Percentiles rank a stretch among this genome's conserved stretches.
These are phyloP conservation scores for Candida mattraensis DNA, from an alignment of 805 yeast genomes.

Conservation along the genomic window DNA sequence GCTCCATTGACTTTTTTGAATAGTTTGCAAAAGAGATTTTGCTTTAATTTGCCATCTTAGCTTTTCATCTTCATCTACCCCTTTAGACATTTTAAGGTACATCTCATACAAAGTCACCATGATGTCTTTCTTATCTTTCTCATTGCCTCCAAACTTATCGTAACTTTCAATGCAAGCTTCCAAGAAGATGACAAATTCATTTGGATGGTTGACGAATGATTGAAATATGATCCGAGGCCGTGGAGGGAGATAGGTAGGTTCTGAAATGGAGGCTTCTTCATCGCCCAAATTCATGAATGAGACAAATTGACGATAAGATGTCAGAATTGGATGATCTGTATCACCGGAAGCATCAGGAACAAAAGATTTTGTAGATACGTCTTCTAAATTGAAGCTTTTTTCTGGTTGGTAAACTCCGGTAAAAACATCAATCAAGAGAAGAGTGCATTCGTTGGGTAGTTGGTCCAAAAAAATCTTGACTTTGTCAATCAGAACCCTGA, in stretches of 20 bases:
- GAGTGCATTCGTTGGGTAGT: conserved; percentile 79
- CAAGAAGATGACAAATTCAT: conserved; percentile 85
- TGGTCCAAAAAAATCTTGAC: conserved; percentile 64
- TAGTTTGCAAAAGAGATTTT: conserved; percentile 43
- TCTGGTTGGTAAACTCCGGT: conserved; percentile 76
- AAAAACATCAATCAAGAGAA: conserved; percentile 78
- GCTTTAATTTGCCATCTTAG: conserved; percentile 70
- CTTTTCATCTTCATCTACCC: conserved; percentile 29
- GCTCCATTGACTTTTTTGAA: conserved; percentile 32
- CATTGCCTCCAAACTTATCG: conserved; percentile 70
- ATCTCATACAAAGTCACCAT: conserved; percentile 79
- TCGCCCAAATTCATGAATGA: conserved; percentile 29
- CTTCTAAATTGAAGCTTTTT: conserved; percentile 20
- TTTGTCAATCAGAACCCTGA: conserved; percentile 54
- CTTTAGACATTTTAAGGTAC: conserved; percentile 61
- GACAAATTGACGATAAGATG: conserved; percentile 48
- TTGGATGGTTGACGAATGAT: conserved; percentile 80
- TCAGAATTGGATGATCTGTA: conserved; percentile 43
- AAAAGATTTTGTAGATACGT: too few species aligned
- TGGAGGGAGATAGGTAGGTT: conserved; percentile 87
- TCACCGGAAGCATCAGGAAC: conserved; percentile 11
- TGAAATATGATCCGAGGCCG: conserved; percentile 84
- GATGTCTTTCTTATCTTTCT: conserved; percentile 69
- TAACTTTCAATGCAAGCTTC: conserved; percentile 88
- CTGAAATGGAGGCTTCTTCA: conserved; percentile 20